These are phyloP conservation scores for Sistotremastrum suecicum DNA, from an alignment of 768 basidiomycete genomes.

Conservation along the genomic window DNA sequence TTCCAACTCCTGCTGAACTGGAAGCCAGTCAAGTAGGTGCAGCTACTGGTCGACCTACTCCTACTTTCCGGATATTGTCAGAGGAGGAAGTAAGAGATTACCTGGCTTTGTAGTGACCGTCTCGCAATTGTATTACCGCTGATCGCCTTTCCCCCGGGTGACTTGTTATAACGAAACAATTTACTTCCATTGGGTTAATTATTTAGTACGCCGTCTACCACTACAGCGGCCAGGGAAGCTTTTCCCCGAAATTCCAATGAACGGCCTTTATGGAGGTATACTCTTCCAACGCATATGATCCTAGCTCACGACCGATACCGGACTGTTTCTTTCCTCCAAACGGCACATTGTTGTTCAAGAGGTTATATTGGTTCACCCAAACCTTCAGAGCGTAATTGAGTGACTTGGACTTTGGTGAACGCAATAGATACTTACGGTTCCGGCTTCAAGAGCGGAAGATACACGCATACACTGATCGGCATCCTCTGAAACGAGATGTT, in stretches of 20 bases:
- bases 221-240: slow-evolving; percentile 64
- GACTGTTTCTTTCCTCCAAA: slow-evolving; percentile 95
- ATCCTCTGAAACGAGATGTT: slow-evolving; percentile 34
- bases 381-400: slow-evolving; percentile 30
- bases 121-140: too few relatives aligned
- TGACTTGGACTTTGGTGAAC: slow-evolving; percentile 4
- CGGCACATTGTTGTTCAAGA: slow-evolving; percentile 77
- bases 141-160: too few relatives aligned
- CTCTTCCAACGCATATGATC: slow-evolving; percentile 71
- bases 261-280: slow-evolving; percentile 74
- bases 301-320: slow-evolving; percentile 79
- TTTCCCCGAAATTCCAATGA: slow-evolving; percentile 82
- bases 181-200: too few relatives aligned
- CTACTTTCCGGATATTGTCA: slow-evolving; percentile 87
- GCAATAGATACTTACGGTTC: slow-evolving; percentile 43
- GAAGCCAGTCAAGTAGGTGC: slow-evolving; percentile 60
- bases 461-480: slow-evolving; percentile 84
- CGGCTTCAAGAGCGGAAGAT: slow-evolving; percentile 73
- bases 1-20: slow-evolving; percentile 51
- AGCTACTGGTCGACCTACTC: slow-evolving; percentile 55
- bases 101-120: slow-evolving; percentile 49
- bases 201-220: neutral
- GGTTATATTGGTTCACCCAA: slow-evolving; percentile 87
- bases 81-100: slow-evolving; percentile 98
- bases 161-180: too few relatives aligned